These are phyloP conservation scores for Apiosordaria backusii DNA, from an alignment of 495 filamentous ascomycete species.

Conservation along the genomic window DNA sequence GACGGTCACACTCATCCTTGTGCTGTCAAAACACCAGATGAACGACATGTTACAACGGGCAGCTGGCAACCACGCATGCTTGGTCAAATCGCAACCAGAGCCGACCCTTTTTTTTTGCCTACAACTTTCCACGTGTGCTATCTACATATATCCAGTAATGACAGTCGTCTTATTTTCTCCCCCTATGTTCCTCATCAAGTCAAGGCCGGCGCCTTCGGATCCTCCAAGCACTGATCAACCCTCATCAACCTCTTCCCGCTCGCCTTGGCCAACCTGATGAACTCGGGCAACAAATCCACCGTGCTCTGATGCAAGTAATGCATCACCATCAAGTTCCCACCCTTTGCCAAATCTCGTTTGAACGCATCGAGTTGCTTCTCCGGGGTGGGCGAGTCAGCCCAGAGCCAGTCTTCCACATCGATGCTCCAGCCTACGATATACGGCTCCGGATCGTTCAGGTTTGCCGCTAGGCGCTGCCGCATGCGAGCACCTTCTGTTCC, in stretches of 20 bases:
- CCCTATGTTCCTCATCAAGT: not conserved
- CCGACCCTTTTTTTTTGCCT: no score
- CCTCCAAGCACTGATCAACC: slow-evolving; percentile 75
- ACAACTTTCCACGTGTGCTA: not conserved
- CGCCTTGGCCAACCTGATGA: slow-evolving; percentile 64
- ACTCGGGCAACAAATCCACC: slow-evolving; percentile 62
- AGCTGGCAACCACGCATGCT: no score
- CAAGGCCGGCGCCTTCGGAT: slow-evolving; percentile 62
- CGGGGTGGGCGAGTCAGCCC: slow-evolving; percentile 61
- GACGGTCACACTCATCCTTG: no score
- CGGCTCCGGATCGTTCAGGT: slow-evolving; percentile 42
- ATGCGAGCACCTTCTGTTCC: slow-evolving; percentile 71
- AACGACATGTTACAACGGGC: no score
- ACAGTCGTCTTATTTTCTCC: no score
- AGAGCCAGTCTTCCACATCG: slow-evolving; percentile 77
- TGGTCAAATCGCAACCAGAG: no score
- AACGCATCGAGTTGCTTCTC: slow-evolving; percentile 75
- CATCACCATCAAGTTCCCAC: slow-evolving; percentile 73
- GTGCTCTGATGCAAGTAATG: slow-evolving; percentile 70
- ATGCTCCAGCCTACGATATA: slow-evolving; percentile 71
- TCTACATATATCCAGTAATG: not conserved
- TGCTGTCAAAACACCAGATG: no score
- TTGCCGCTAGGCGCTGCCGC: slow-evolving; percentile 57
- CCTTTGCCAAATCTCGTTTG: slow-evolving; percentile 58
- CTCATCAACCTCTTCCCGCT: slow-evolving; percentile 69